Conservation (phyloP, 352 stramenopile genomes). For the Phytophthora fragariae region DNA sequence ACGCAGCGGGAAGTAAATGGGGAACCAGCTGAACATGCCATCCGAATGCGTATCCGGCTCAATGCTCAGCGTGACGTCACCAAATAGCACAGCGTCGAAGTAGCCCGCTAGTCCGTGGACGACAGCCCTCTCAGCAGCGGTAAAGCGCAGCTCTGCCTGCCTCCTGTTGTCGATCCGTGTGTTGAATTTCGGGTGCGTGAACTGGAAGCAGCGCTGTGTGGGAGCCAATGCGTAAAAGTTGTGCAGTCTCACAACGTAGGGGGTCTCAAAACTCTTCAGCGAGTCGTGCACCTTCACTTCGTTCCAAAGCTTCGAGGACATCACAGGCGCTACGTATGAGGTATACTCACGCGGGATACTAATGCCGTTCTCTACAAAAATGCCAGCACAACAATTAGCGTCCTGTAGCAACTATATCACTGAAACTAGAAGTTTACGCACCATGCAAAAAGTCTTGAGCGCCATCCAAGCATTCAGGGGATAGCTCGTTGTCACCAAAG, state of each 20-base stretch:
- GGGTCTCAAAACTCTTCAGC: constrained; percentile 94
- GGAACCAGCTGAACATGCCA: constrained; percentile 99
- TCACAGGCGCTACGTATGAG: constrained; percentile 95
- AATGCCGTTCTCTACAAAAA: constrained; percentile 73
- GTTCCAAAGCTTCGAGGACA: constrained; percentile 94
- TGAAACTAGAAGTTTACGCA: constrained; percentile 19
- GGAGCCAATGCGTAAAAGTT: constrained; percentile 90
- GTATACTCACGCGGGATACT: constrained; percentile 94
- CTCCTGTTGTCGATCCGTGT: constrained; percentile 89
- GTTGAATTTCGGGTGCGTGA: constrained; percentile 91
- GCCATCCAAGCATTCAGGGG: constrained; percentile 97
- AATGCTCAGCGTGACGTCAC: constrained; percentile 95
- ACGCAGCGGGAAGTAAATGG: constrained; percentile 97
- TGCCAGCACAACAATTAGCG: constrained; percentile 18
- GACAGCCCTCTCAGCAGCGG: constrained; percentile 58
- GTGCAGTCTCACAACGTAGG: constrained; percentile 97
- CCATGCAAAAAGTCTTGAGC: constrained; percentile 93
- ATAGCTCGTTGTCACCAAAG: constrained; percentile 99
- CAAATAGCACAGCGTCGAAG: constrained; percentile 96
- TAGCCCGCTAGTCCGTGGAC: constrained; percentile 97
- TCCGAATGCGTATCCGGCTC: constrained; percentile 94
- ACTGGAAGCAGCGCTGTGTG: constrained; percentile 93
- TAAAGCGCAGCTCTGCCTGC: constrained; percentile 62
- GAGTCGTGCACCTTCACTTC: constrained; percentile 84
- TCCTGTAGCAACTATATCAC: not conserved